Evolutionary conservation across 1,139 yeast species (phyloP).

Genomic region (Protomyces arabidopsidicola): DNA sequence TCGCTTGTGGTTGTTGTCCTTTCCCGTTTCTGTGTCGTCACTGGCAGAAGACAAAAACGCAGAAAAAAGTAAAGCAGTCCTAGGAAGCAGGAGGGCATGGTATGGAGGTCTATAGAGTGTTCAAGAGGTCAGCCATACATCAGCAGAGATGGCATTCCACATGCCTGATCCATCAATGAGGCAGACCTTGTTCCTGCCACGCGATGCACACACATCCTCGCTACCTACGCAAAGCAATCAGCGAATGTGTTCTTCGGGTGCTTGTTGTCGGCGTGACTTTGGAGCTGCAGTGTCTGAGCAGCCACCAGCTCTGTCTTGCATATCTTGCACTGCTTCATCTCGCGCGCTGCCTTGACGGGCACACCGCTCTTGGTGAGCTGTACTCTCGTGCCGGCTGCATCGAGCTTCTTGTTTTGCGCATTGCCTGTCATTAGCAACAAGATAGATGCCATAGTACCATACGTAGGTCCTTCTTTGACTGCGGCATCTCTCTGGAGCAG

Average conservation of each 20-base stretch:
- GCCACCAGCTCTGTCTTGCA: conserved; percentile 21
- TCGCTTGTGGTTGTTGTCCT: too few relatives aligned
- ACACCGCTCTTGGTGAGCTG: conserved; percentile 22
- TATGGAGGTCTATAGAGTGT: too few relatives aligned
- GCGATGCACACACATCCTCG: too few relatives aligned
- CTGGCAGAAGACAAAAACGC: too few relatives aligned
- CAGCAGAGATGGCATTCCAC: too few relatives aligned
- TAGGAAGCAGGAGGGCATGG: too few relatives aligned
- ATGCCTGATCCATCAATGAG: too few relatives aligned
- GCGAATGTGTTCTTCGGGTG: conserved; percentile 21
- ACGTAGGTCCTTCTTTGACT: conserved; percentile 26
- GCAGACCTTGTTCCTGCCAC: too few relatives aligned
- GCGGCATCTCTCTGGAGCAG: conserved; percentile 7
- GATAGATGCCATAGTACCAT: conserved; percentile 2
- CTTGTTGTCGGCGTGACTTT: conserved; percentile 24
- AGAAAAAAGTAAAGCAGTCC: too few relatives aligned
- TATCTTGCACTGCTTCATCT: conserved; percentile 23
- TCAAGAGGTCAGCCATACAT: too few relatives aligned
- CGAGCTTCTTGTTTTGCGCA: conserved; percentile 7
- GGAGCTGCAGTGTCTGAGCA: conserved; percentile 6
- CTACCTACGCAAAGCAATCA: neutral
- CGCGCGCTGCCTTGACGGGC: conserved; percentile 25
- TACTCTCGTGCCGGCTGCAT: conserved; percentile 16
- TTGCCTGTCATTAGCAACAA: neutral
- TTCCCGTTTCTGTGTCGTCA: too few relatives aligned